Evolutionary conservation across 228 moss, liverwort and hornwort species (phyloP).

Genomic region (Sphagnum magellanicum): DNA sequence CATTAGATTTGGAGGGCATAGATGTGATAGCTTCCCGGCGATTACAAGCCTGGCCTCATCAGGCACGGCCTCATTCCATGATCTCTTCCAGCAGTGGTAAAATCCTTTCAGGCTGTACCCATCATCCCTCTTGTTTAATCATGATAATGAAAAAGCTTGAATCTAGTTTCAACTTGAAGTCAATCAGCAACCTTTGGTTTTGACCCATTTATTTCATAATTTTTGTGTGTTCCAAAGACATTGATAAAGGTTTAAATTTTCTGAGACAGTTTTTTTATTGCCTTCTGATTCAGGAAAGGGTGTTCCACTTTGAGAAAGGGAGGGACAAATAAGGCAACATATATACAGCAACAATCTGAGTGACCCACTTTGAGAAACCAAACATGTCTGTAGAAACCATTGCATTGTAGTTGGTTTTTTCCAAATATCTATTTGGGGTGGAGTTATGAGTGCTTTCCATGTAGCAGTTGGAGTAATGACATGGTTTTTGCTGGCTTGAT

Average conservation of each 20-base stretch:
- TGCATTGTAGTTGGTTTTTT: too few species aligned
- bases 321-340: not conserved
- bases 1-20: conserved; percentile 71
- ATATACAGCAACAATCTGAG: too few species aligned
- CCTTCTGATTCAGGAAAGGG: not conserved
- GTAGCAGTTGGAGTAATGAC: too few species aligned
- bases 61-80: conserved; percentile 32
- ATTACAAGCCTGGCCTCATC: conserved; percentile 39
- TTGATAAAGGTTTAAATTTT: not conserved
- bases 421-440: too few species aligned
- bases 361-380: too few species aligned
- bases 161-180: not conserved
- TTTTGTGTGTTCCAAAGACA: too few species aligned
- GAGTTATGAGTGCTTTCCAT: too few species aligned
- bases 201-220: too few species aligned
- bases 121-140: not conserved
- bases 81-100: conserved; percentile 14
- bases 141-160: not conserved
- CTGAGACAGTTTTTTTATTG: not conserved
- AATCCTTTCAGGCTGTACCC: not conserved
- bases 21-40: conserved; percentile 43
- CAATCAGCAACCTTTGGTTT: not conserved
- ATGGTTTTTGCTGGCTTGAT: too few species aligned
- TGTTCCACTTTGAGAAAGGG: not conserved
- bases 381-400: too few species aligned